These are phyloP conservation scores for Penicillium tannophilum DNA, from an alignment of 495 filamentous ascomycete genomes.

Conservation along the genomic window DNA sequence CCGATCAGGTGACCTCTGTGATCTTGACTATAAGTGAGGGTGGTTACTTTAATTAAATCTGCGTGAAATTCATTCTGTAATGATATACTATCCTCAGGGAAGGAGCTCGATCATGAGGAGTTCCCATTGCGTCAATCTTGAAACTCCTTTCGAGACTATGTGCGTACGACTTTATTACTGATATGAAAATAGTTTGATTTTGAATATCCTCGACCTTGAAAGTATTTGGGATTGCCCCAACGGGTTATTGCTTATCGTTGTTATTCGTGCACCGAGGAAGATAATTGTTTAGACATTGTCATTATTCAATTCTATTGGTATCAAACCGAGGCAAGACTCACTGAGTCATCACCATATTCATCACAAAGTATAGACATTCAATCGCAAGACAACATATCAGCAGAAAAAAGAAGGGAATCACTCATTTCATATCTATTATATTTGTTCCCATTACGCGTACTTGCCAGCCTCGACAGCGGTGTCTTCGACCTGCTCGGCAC, in stretches of 20 bases:
- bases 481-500: conserved; percentile 24
- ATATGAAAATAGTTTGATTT: too few species aligned
- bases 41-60: too few species aligned
- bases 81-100: too few species aligned
- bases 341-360: conserved; percentile 1
- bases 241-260: too few species aligned
- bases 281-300: background rate
- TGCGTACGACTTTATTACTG: too few species aligned
- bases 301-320: background rate
- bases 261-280: background rate
- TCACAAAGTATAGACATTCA: background rate
- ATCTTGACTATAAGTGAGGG: too few species aligned
- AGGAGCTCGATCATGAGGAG: too few species aligned
- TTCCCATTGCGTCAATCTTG: too few species aligned
- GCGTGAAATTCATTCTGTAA: too few species aligned
- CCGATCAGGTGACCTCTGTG: background rate
- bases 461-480: conserved; percentile 13
- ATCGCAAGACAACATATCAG: background rate
- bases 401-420: background rate
- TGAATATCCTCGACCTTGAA: too few species aligned
- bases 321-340: background rate
- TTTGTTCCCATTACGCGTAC: conserved; percentile 18
- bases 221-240: too few species aligned
- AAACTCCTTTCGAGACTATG: too few species aligned
- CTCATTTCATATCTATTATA: background rate